Evolutionary conservation across 2,329 filamentous ascomycete species (phyloP), one percentile per base, ranked within the genome.

Genomic region (Blastomyces parvus): DNA sequence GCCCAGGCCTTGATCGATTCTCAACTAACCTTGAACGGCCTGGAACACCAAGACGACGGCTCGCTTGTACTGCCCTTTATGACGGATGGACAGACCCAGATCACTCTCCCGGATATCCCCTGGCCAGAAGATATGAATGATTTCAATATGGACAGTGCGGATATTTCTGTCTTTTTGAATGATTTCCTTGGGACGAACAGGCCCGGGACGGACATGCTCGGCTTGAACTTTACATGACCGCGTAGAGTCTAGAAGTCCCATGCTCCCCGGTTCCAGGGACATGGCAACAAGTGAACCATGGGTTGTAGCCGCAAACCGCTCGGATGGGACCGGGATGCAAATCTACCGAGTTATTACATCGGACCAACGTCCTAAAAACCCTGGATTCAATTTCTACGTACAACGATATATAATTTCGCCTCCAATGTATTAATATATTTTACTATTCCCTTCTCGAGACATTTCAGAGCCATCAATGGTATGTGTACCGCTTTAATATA

Each of bases 141-240:
- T 17, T 65, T 64, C 1, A 64, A 60, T 13, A 66, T 71, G 62
- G 69, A 66, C 33, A 68, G 69, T 40, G 62, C 65, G 19, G 70
- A 70, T 52, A 68, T 71, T 38, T 70, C 67, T 13, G 65, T 69
- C 62, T 70, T 71, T n/a, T 52, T 71, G 52, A 71, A 71, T 56
- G 68, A 70, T 27, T 71, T 71, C 50, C 67, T 71, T n/a, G 69
- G 69, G 0, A 64, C 69, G 6, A 68, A 68, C 30, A 64, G 70
- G 59, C 69, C 68, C 1, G 69, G 67, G 19, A 69, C 70, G 66
- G 69, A 69, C 63, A 69, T 71, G 59, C 59, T 70, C 33, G 69
- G 66, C 38, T 36, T 62, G 11, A 62, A 56, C 25, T 44, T 50
- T 30, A 22, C 27, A 8, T 40, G 19, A 27, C 38, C 36, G 19